phyloP scores from a whole-genome alignment of 2,329 filamentous ascomycete species.

The Aspergillus sergii region DNA sequence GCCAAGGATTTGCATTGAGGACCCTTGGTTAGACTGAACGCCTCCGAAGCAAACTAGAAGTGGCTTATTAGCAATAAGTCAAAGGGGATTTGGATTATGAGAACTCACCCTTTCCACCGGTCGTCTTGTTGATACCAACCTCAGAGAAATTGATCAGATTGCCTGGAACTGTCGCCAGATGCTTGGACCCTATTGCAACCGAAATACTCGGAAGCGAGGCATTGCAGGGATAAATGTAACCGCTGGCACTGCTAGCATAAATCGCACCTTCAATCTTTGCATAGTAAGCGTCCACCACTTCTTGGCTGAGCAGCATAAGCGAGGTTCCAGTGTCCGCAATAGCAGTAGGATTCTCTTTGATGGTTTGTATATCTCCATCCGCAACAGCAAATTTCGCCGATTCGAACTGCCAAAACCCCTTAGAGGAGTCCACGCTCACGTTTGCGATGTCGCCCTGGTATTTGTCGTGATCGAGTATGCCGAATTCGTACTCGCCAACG shows the following conservation, averaged over 20 bases:
- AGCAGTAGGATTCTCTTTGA: slow-evolving; percentile 42
- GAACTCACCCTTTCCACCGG: slow-evolving; percentile 42
- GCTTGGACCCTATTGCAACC: slow-evolving; percentile 55
- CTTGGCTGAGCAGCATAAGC: slow-evolving; percentile 62
- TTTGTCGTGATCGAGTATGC: slow-evolving; percentile 65
- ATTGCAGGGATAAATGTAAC: slow-evolving; percentile 62
- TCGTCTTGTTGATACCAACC: slow-evolving; percentile 48
- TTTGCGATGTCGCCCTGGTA: slow-evolving; percentile 66
- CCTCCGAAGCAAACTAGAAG: slow-evolving; percentile 59
- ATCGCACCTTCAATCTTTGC: slow-evolving; percentile 54
- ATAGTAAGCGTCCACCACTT: slow-evolving; percentile 65
- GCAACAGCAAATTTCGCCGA: slow-evolving; percentile 61
- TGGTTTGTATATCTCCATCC: slow-evolving; percentile 39
- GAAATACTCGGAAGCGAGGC: slow-evolving; percentile 56
- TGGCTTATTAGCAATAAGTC: slow-evolving; percentile 16
- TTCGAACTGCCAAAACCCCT: slow-evolving; percentile 71
- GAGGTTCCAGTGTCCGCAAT: slow-evolving; percentile 72
- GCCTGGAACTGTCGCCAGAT: slow-evolving; percentile 58
- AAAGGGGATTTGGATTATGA: neutral
- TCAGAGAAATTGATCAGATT: slow-evolving; percentile 59
- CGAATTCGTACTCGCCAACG: slow-evolving; percentile 73
- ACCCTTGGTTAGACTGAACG: slow-evolving; percentile 60
- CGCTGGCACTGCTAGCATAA: slow-evolving; percentile 46
- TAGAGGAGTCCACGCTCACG: slow-evolving; percentile 60
- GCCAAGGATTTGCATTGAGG: slow-evolving; percentile 60